Evolutionary conservation across 805 yeast genomes (phyloP).

Genomic region (Schizosaccharomyces lindneri): DNA sequence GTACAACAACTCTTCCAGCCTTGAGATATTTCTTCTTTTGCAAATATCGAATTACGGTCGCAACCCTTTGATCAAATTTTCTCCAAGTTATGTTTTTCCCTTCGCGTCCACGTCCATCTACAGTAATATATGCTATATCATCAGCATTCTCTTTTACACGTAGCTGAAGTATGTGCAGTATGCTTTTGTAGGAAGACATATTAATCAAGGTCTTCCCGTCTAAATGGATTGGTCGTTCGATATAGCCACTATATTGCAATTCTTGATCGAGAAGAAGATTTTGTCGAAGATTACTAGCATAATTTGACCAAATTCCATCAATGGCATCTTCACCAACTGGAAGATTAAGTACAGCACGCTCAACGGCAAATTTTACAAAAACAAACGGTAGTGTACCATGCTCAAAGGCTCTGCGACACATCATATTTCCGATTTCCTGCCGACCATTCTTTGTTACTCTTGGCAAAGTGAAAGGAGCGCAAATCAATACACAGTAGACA

Average conservation of each 20-base stretch:
- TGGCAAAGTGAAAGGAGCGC: conserved; percentile 61
- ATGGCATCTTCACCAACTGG: conserved; percentile 22
- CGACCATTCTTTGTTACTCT: conserved; percentile 67
- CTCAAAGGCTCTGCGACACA: conserved; percentile 48
- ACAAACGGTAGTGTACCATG: conserved; percentile 60
- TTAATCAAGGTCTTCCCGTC: conserved; percentile 62
- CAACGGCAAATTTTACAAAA: conserved; percentile 55
- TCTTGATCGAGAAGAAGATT: conserved; percentile 38
- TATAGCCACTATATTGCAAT: conserved; percentile 59
- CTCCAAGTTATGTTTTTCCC: conserved; percentile 48
- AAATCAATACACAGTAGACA: conserved; percentile 56
- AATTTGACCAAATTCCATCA: conserved; percentile 71
- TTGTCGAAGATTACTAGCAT: conserved; percentile 40
- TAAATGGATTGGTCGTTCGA: conserved; percentile 10
- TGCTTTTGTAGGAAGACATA: conserved; percentile 42
- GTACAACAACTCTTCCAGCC: conserved; percentile 48
- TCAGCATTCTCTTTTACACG: conserved; percentile 54
- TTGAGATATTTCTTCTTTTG: conserved; percentile 36
- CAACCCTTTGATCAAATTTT: conserved; percentile 50
- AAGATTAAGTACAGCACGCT: conserved; percentile 35
- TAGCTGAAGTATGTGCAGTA: conserved; percentile 54
- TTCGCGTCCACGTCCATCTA: conserved; percentile 21
- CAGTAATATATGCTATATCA: conserved; percentile 38
- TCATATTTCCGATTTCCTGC: conserved; percentile 75
- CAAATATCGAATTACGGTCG: conserved; percentile 48